phyloP scores from a whole-genome alignment of 2,329 filamentous ascomycete genomes.

The Aspergillus ruber region DNA sequence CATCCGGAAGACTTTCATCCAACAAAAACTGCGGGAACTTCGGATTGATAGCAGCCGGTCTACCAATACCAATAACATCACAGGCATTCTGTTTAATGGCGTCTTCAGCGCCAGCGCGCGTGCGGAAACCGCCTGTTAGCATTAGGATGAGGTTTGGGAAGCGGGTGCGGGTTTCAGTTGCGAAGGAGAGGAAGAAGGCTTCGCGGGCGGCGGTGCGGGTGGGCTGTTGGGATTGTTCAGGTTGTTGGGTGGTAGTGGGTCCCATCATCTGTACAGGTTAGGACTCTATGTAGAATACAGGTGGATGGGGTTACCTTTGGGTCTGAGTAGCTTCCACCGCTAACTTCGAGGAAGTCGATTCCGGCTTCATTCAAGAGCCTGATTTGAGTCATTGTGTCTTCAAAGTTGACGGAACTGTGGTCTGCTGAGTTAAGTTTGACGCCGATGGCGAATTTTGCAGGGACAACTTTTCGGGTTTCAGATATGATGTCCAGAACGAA shows the following conservation, averaged over 20 bases:
- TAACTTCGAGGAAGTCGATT: slow-evolving; percentile 64
- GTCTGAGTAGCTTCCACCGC: slow-evolving; percentile 56
- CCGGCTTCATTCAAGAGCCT: slow-evolving; percentile 35
- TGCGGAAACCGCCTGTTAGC: slow-evolving; percentile 60
- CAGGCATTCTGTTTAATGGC: slow-evolving; percentile 43
- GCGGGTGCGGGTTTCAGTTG: slow-evolving; percentile 43
- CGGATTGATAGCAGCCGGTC: slow-evolving; percentile 42
- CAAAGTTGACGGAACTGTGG: slow-evolving; percentile 29
- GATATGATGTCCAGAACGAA: slow-evolving; percentile 42
- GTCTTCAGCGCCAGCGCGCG: slow-evolving; percentile 44
- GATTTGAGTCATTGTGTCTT: slow-evolving; percentile 55
- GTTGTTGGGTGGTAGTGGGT: slow-evolving; percentile 6
- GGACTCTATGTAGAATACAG: not conserved
- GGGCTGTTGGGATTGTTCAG: slow-evolving; percentile 20
- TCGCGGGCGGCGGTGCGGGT: slow-evolving; percentile 51
- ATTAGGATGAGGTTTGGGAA: slow-evolving; percentile 45
- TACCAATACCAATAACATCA: slow-evolving; percentile 45
- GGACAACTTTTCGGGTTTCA: slow-evolving; percentile 37
- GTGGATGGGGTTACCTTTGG: slow-evolving; percentile 34
- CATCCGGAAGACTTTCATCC: slow-evolving; percentile 21
- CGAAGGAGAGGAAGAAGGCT: slow-evolving; percentile 64
- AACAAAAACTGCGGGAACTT: slow-evolving; percentile 31
- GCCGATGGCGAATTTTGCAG: slow-evolving; percentile 39
- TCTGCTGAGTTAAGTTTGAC: slow-evolving; percentile 50
- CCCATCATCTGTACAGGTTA: slow-evolving; percentile 27